Percentiles rank a stretch among this genome's conserved stretches.
phyloP scores from a whole-genome alignment of 306 rosid genomes.

The Casuarina equisetifolia region DNA sequence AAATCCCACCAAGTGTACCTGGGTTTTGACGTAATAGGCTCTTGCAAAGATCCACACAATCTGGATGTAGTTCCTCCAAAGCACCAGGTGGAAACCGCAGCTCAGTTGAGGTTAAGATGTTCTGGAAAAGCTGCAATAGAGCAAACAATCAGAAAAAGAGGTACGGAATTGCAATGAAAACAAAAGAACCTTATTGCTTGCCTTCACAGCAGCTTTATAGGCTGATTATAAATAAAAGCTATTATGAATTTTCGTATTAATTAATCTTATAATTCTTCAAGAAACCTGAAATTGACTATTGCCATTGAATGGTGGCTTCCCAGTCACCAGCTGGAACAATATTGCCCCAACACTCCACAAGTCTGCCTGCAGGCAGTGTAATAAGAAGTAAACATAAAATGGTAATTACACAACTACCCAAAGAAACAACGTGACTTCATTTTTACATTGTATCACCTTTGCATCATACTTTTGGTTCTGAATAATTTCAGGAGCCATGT shows the following conservation, averaged over 20 bases:
- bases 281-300: constrained; percentile 75
- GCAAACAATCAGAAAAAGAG: constrained; percentile 25
- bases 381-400: not conserved
- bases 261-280: not conserved
- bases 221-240: not conserved
- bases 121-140: constrained; percentile 78
- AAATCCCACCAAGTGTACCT: constrained; percentile 49
- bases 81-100: constrained; percentile 69
- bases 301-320: constrained; percentile 89
- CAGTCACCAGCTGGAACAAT: constrained; percentile 83
- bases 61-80: constrained; percentile 63
- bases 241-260: not conserved
- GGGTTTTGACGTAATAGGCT: constrained; percentile 81
- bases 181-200: not conserved
- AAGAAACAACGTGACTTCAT: constrained; percentile 9
- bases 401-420: constrained; percentile 6
- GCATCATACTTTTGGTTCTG: constrained; percentile 72
- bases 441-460: constrained; percentile 57
- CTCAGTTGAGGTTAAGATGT: constrained; percentile 69
- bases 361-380: constrained; percentile 76
- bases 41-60: constrained; percentile 91
- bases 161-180: constrained; percentile 9
- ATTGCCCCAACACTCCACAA: constrained; percentile 99
- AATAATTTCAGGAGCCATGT: constrained; percentile 99
- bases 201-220: not conserved